These are phyloP conservation scores for Fusarium sp. DNA, from an alignment of 2,329 filamentous ascomycete genomes.

Conservation along the genomic window DNA sequence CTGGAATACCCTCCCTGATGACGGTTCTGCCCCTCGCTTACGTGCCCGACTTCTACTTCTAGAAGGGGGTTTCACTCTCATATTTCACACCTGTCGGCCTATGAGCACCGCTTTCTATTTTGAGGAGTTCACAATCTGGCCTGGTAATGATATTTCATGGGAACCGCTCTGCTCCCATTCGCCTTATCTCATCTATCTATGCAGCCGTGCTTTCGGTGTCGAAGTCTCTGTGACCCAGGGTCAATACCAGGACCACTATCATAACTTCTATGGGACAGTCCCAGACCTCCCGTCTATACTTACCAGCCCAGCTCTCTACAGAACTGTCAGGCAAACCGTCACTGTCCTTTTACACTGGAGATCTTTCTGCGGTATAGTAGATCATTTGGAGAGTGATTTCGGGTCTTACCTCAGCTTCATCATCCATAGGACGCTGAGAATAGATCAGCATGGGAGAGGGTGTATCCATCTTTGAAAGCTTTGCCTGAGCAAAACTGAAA, in stretches of 20 bases:
- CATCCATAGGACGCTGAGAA: neutral
- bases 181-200: neutral
- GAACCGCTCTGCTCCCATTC: neutral
- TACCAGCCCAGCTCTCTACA: neutral
- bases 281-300: neutral
- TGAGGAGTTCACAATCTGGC: neutral
- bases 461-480: neutral
- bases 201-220: neutral
- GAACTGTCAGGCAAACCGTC: neutral
- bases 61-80: accelerated
- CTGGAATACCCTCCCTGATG: accelerated
- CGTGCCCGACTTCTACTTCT: accelerated
- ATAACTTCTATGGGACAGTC: neutral
- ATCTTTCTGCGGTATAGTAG: neutral
- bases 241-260: neutral
- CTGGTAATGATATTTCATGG: accelerated
- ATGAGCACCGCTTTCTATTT: neutral
- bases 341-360: neutral
- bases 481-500: neutral
- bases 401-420: neutral
- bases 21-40: accelerated
- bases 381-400: neutral
- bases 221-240: neutral
- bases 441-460: neutral
- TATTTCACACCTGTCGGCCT: neutral